Evolutionary conservation across 2,329 filamentous ascomycete genomes (phyloP), one percentile per base, ranked within the genome.

Genomic region (Trichoderma guizhouense): DNA sequence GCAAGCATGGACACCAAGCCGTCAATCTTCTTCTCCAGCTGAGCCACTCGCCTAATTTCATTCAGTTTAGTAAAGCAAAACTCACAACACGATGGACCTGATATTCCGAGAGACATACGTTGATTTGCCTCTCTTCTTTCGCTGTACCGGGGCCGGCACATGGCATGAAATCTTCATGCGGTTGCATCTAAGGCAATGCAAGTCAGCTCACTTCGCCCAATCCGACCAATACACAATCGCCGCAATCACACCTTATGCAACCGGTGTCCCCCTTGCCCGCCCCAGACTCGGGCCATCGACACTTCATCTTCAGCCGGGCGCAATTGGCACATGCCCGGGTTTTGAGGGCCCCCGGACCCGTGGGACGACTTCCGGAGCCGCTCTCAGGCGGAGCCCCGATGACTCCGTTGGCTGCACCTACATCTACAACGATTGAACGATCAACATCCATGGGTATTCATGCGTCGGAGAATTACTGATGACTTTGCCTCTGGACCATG

Each of bases 21-120:
- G n/a, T 83, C 81, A 34, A 83, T 81, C 72, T 82, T 83, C 66
- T 80, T 78, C 68, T 83, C 82, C 3, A 83, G 60, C 51, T 81
- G 80, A 7, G 79, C 80, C 2, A 83, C 81, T 12, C 80, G 78
- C 7, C 81, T 83, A 12, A 43, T 43, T n/a, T 39, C 14, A 7
- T n/a, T 39, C 14, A 7, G 18, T 21, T 53, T 7, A 53, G 47
- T 53, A 24, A 24, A 21, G 0, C 5, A 24, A 53, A 53, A 24
- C 14, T 24, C n/a, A 51, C n/a, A 24, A 11, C 9, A 24, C 11
- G 3, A 24, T 12, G n/a, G 11, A 53, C 3, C 2, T 24, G 47
- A 24, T 5, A 14, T 53, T 24, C 24, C 5, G 11, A 2, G 6
- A 1, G 1, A 73, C 75, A 57, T 72, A 81, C 81, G 79, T 82